These are phyloP conservation scores for Nyctanthes arbortristis DNA, from an alignment of 257 asterid genomes.

Conservation along the genomic window DNA sequence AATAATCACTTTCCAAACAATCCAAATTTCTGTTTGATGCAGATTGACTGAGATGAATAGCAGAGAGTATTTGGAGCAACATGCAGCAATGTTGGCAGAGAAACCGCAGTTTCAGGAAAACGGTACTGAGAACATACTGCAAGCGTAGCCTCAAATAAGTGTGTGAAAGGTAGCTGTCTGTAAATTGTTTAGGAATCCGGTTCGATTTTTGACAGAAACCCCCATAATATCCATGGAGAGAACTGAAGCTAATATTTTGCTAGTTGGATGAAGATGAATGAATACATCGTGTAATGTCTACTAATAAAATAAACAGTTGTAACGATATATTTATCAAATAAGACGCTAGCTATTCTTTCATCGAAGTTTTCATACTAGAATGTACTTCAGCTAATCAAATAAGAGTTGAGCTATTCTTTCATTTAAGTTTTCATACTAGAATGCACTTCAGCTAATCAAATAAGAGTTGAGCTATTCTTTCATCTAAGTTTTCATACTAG, in stretches of 20 bases:
- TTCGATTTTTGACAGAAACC: constrained; percentile 15
- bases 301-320: neutral
- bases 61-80: constrained; percentile 1
- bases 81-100: constrained; percentile 9
- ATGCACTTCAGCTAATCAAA: too few relatives aligned
- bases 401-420: too few relatives aligned
- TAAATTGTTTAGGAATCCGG: constrained; percentile 14
- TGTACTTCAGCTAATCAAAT: too few relatives aligned
- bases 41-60: constrained; percentile 32
- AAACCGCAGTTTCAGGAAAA: constrained; percentile 6
- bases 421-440: too few relatives aligned
- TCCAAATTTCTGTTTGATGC: neutral
- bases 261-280: neutral
- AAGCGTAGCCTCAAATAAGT: constrained; percentile 1
- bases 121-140: constrained; percentile 9
- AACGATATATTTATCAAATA: neutral
- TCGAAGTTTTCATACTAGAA: too few relatives aligned
- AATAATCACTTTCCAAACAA: neutral
- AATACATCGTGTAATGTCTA: neutral
- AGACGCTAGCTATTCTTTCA: too few relatives aligned
- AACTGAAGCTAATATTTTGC: neutral
- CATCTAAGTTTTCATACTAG: too few relatives aligned
- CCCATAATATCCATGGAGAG: neutral
- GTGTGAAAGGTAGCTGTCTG: constrained; percentile 28
- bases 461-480: too few relatives aligned